phyloP scores from a whole-genome alignment of 805 yeast genomes.

The Candida boleticola region DNA sequence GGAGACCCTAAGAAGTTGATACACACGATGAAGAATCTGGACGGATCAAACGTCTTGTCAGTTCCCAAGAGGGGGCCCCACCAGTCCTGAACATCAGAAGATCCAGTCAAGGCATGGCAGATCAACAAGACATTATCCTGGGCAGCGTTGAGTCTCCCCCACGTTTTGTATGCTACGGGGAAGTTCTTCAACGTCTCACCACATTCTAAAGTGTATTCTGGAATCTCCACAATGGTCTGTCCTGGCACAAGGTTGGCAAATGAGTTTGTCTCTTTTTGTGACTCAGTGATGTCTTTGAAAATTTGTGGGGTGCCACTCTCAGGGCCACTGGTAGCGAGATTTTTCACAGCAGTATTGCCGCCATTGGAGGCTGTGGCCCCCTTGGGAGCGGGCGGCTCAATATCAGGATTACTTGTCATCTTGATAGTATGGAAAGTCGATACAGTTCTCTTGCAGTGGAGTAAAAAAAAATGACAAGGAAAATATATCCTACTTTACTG shows the following conservation, averaged over 20 bases:
- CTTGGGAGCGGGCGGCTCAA: too few relatives aligned
- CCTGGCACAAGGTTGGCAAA: constrained; percentile 67
- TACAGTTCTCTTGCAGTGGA: too few relatives aligned
- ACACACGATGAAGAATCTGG: constrained; percentile 82
- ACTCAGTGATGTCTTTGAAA: constrained; percentile 42
- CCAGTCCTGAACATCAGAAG: constrained; percentile 95
- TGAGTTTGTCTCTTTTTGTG: constrained; percentile 57
- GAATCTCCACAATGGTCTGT: constrained; percentile 78
- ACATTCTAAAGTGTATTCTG: constrained; percentile 72
- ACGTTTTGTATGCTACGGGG: constrained; percentile 93
- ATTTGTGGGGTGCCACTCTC: too few relatives aligned
- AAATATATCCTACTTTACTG: too few relatives aligned
- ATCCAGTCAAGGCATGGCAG: constrained; percentile 94
- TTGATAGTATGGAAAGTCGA: too few relatives aligned
- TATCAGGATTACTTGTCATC: too few relatives aligned
- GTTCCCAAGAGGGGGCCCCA: constrained; percentile 96
- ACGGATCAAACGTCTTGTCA: constrained; percentile 86
- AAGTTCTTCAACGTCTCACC: constrained; percentile 71
- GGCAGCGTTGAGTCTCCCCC: constrained; percentile 79
- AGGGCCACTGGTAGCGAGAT: constrained; percentile 15
- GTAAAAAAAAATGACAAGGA: too few relatives aligned
- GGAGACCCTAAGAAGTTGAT: constrained; percentile 95
- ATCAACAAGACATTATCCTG: constrained; percentile 83
- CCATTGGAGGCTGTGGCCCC: too few relatives aligned
- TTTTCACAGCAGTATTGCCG: too few relatives aligned